These are phyloP conservation scores for Cicer arietinum DNA, from an alignment of 306 rosid genomes.

Conservation along the genomic window DNA sequence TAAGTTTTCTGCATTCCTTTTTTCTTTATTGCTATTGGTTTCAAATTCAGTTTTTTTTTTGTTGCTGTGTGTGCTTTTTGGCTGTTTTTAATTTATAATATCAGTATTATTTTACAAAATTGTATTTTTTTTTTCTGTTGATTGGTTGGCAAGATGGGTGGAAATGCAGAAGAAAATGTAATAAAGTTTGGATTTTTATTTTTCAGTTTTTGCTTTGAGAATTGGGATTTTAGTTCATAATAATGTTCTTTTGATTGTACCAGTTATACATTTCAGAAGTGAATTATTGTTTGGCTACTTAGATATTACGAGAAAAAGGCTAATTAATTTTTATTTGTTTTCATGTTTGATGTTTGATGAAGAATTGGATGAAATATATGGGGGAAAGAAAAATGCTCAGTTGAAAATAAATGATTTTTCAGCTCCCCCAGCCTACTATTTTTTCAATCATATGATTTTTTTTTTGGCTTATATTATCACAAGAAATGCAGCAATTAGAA, in stretches of 20 bases:
- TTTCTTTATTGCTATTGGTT: background rate
- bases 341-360: background rate
- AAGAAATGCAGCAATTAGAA: background rate
- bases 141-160: conserved; percentile 4
- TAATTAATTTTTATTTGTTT: background rate
- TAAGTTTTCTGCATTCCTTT: background rate
- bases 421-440: background rate
- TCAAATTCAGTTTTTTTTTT: conserved; percentile 2
- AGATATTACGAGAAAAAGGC: conserved; percentile 6
- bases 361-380: conserved; percentile 11
- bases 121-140: background rate
- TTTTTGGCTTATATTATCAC: conserved; percentile 1
- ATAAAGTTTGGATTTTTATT: background rate
- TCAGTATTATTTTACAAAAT: background rate
- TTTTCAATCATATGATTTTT: conserved; percentile 1
- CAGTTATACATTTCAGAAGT: background rate
- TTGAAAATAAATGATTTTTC: conserved; percentile 14
- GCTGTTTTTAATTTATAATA: background rate
- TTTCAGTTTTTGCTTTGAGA: conserved; percentile 26
- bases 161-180: conserved; percentile 1
- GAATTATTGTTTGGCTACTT: background rate
- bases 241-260: background rate
- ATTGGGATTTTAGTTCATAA: background rate
- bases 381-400: conserved; percentile 5
- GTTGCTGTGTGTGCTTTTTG: conserved; percentile 11